Evolutionary conservation across 2,329 filamentous ascomycete genomes (phyloP).

Genomic region (Sporothrix inflata): DNA sequence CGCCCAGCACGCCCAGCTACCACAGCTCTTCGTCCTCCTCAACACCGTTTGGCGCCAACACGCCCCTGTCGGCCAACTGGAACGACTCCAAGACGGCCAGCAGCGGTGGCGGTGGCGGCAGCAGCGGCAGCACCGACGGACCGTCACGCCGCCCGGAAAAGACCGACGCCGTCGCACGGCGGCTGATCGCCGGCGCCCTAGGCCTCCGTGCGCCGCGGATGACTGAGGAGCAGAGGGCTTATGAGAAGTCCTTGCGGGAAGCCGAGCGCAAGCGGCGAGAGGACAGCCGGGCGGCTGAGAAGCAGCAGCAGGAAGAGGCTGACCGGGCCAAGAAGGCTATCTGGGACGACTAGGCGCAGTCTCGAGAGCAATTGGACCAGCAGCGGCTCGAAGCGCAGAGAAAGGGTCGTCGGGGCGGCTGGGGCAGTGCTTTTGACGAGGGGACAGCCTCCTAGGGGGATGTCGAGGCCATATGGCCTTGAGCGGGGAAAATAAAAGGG

Average conservation of each 20-base stretch:
- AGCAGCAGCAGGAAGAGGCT: conserved; percentile 62
- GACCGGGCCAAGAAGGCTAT: conserved; percentile 81
- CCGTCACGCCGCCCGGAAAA: conserved; percentile 71
- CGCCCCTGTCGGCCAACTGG: conserved; percentile 21
- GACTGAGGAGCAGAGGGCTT: conserved; percentile 87
- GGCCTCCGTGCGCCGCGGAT: conserved; percentile 78
- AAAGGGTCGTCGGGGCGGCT: not conserved
- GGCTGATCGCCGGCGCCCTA: conserved; percentile 87
- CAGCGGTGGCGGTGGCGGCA: not conserved
- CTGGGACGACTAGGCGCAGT: conserved; percentile 70
- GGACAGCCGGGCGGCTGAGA: conserved; percentile 69
- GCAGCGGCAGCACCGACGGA: conserved; percentile 6
- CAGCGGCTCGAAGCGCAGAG: not conserved
- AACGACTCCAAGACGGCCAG: not conserved
- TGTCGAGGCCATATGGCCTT: not conserved
- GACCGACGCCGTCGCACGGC: conserved; percentile 85
- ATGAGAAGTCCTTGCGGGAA: conserved; percentile 79
- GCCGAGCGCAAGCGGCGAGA: conserved; percentile 80
- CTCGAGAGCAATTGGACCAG: conserved; percentile 14
- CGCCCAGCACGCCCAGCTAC: conserved; percentile 62
- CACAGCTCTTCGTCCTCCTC: conserved; percentile 27
- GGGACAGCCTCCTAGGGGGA: not conserved
- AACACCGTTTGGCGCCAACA: conserved; percentile 17
- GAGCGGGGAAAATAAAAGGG: no score
- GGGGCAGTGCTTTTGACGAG: not conserved